Evolutionary conservation across 2,329 filamentous ascomycete genomes (phyloP).

Genomic region (Diaporthe amygdali): DNA sequence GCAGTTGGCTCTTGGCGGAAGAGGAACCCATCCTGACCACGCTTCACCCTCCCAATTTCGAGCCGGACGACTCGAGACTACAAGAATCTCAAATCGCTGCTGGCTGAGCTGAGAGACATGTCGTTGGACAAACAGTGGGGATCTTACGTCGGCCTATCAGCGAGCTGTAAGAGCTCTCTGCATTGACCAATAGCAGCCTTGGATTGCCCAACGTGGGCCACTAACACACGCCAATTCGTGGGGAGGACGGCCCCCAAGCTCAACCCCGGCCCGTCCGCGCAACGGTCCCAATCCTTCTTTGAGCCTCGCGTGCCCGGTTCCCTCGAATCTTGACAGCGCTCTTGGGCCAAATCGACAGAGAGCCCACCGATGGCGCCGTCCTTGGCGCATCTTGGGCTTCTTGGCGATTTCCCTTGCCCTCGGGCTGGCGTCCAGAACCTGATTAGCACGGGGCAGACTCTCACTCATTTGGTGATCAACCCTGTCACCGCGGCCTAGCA

Average conservation of each 20-base stretch:
- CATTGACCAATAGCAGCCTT: constrained; percentile 12
- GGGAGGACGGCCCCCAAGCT: background rate
- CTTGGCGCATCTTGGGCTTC: constrained; percentile 8
- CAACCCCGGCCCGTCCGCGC: background rate
- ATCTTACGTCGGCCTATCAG: background rate
- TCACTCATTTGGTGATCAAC: background rate
- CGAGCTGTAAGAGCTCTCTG: background rate
- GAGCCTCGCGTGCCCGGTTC: constrained; percentile 17
- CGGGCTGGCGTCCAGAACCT: background rate
- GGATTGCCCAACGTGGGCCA: constrained; percentile 13
- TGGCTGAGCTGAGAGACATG: constrained; percentile 4
- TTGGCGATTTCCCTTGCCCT: background rate
- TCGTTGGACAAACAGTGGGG: constrained; percentile 14
- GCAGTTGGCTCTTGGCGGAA: background rate
- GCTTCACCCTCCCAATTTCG: background rate
- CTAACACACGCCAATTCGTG: constrained; percentile 23
- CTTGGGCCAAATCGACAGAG: background rate
- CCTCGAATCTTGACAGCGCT: constrained; percentile 6
- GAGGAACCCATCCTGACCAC: background rate
- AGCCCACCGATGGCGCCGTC: background rate
- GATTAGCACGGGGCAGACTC: background rate
- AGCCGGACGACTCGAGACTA: background rate
- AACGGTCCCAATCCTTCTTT: constrained; percentile 8
- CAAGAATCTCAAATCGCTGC: background rate
- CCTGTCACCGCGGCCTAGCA: background rate